Base-by-base conservation (phyloP, 768 basidiomycete genomes). In the Lyophyllum shimeji region DNA sequence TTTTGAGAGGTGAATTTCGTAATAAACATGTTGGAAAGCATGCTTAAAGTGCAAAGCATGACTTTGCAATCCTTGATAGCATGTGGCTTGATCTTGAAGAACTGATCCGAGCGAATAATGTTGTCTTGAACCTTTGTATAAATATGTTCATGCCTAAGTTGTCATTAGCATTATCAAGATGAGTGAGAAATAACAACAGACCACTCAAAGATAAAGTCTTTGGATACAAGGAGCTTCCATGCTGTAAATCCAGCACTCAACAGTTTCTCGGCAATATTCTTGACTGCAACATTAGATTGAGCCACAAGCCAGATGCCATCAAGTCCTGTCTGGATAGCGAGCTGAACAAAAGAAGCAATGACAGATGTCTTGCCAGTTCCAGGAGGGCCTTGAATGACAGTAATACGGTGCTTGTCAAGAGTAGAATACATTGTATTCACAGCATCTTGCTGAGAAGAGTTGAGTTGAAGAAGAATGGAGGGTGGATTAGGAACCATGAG, bases 221-320 rank as follows among this genome's bases (percentile, higher is more conserved):
- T 71, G 0, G 91, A 87, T n/a, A 93, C 86, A 2, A 93, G 66
- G 1, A 94, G 74, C 57, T 74, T 84, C 80, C 84, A 94, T 8
- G 80, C 60, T 2, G 60, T 43, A 56, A 90, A 82, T 0, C 72
- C 76, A 64, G 80, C 73, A 7, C 77, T 69, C n/a, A 75, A 69
- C 17, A 94, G 72, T 72, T 91, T 90, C 64, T 90, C 87, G 50
- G 89, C 91, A 72, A 94, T 93, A 61, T 94, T 93, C 69, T 91
- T 93, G 20, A 93, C 92, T 46, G 90, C 92, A 47, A 93, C 83
- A 74, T 94, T 94, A 17, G 87, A 89, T 64, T 94, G 89, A 31
- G 92, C 89, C 64, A 91, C 74, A 5, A 94, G 81, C 88, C 90
- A 94, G 12, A 92, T 83, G 0, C 87, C 84, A 58, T 66, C 60